These are phyloP conservation scores for Vaccinium myrtillus DNA, from an alignment of 148 eudicot genomes.

Conservation along the genomic window DNA sequence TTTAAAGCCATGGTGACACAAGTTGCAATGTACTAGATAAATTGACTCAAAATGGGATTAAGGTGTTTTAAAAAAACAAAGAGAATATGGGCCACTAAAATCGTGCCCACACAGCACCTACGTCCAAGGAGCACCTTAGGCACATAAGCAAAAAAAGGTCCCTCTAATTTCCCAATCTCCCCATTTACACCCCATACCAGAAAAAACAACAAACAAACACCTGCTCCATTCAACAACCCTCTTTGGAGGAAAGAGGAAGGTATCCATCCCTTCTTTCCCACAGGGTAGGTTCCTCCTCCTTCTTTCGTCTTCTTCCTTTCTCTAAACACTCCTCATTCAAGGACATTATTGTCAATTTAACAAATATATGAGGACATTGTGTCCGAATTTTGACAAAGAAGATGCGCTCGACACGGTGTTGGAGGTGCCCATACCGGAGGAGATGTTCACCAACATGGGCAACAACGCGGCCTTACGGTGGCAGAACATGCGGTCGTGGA, in stretches of 20 bases:
- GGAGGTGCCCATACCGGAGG: constrained; percentile 63
- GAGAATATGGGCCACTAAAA: constrained; percentile 12
- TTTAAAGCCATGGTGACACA: too few relatives aligned
- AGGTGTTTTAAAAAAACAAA: constrained; percentile 7
- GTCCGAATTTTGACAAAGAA: constrained; percentile 49
- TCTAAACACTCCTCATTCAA: background rate
- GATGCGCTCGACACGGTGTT: constrained; percentile 53
- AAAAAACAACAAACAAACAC: background rate
- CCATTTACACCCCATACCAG: background rate
- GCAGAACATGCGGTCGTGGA: constrained; percentile 48
- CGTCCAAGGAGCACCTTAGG: constrained; percentile 40
- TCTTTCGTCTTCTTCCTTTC: background rate
- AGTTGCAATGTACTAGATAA: background rate
- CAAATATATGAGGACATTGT: constrained; percentile 38
- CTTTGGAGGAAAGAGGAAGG: constrained; percentile 16
- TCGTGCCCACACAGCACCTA: constrained; percentile 40
- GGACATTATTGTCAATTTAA: background rate
- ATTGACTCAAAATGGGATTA: background rate
- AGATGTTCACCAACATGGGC: constrained; percentile 46
- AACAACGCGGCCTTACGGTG: constrained; percentile 37
- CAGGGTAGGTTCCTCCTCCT: background rate
- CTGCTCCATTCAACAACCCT: constrained; percentile 5
- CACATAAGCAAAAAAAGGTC: background rate
- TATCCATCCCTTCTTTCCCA: background rate
- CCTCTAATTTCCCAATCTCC: background rate